Base-by-base conservation (phyloP, 129 eudicot genomes). In the carrot (Daucus carota) region DNA sequence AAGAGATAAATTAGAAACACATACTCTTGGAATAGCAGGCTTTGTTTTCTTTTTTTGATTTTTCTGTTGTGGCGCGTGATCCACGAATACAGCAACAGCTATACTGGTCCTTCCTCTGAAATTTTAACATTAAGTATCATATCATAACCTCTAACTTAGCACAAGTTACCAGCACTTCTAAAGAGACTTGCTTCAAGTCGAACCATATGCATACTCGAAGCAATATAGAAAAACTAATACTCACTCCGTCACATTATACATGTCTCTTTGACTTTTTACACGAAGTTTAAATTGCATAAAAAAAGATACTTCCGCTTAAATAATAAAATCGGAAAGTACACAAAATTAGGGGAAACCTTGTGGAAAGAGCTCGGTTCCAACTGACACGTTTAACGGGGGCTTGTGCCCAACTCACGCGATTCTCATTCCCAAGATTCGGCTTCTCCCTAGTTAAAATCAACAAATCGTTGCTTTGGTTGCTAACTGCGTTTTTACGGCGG, bases 351-450 rank as follows among this genome's bases (percentile, higher is more conserved):
- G 26, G 0, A 3, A 54, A 95, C 97, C 99, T 95, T 84, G 88
- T 95, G 47, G 96, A 95, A 70, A 95, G 97, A 15, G 99, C 88
- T 80, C 97, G 97, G 50, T 92, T 92, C 95, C 97, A 90, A 79
- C 99, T 92, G 78, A 86, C 73, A 68, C 97, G 83, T 81, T 85
- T 91, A 17, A 77, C 86, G 1, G 93, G 88, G 15, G 65, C 65
- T 28, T 57, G 65, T n/a, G 70, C 89, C 68, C 89, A 79, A 83
- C 97, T 91, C 81, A 85, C 81, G 16, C 96, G 88, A 78, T 79
- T 86, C 36, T 79, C 78, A 77, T 78, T 85, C 60, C 69, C 77
- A 28, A 70, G 54, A 74, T 42, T 83, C 74, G 80, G 81, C 72
- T 76, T 77, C 80, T 85, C 86, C 88, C 97, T 86, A 83, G 18